These are phyloP conservation scores for Cylindrotheca closterium DNA, from an alignment of 108 stramenopile species.

Conservation along the genomic window DNA sequence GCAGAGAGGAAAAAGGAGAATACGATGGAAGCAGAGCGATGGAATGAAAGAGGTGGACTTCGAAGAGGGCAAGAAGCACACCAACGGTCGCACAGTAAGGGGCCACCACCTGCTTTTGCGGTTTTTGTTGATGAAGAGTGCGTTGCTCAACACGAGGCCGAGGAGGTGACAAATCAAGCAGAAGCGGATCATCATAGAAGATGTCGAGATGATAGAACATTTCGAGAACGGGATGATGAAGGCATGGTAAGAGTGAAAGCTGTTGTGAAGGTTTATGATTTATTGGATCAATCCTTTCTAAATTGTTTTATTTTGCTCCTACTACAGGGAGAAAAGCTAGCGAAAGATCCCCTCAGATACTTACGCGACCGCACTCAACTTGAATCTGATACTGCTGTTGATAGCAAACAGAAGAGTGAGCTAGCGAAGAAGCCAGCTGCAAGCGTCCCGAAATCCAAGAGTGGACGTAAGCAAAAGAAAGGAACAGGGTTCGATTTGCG, in stretches of 20 bases:
- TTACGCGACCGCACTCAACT: constrained; percentile 62
- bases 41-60: constrained; percentile 82
- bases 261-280: constrained; percentile 1
- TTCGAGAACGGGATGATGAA: constrained; percentile 66
- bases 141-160: constrained; percentile 30
- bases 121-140: constrained; percentile 84
- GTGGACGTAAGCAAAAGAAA: constrained; percentile 8
- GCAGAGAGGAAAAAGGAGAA: constrained; percentile 77
- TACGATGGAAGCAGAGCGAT: constrained; percentile 54
- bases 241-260: constrained; percentile 50
- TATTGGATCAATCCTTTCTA: background rate
- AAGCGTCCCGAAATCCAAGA: constrained; percentile 9
- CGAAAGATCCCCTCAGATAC: constrained; percentile 74
- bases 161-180: constrained; percentile 18
- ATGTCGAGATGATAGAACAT: constrained; percentile 61
- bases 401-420: background rate
- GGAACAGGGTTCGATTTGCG: constrained; percentile 51
- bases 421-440: constrained; percentile 28
- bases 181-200: constrained; percentile 26
- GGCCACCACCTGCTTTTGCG: constrained; percentile 55
- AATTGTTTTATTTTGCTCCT: background rate
- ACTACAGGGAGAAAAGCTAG: constrained; percentile 57
- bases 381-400: constrained; percentile 27
- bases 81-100: constrained; percentile 6
- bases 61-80: background rate